A percentile compares a stretch with the other conserved stretches of the same genome.
phyloP scores from a whole-genome alignment of 495 filamentous ascomycete genomes.

The Elasticomyces elasticus region DNA sequence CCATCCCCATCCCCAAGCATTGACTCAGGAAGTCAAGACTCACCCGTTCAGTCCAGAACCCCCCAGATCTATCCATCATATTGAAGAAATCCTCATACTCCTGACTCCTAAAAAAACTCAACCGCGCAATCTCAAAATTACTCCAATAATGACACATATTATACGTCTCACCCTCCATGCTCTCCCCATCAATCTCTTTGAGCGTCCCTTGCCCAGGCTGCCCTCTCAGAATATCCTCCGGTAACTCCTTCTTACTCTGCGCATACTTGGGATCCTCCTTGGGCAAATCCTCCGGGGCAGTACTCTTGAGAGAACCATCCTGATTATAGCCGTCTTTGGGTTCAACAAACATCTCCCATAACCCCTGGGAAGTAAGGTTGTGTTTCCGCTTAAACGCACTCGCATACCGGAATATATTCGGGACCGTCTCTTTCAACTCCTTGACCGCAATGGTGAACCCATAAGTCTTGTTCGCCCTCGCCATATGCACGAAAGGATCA shows the following conservation, averaged over 20 bases:
- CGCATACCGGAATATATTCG: slow-evolving; percentile 98
- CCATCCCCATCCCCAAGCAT: too few relatives aligned
- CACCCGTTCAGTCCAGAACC: slow-evolving; percentile 98
- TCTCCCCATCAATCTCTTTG: slow-evolving; percentile 77
- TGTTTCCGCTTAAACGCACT: slow-evolving; percentile 94
- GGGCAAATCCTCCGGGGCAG: slow-evolving; percentile 33
- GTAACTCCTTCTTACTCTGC: slow-evolving; percentile 52
- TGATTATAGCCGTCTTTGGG: slow-evolving; percentile 35
- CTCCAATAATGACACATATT: slow-evolving; percentile 99
- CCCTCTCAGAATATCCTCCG: slow-evolving; percentile 70
- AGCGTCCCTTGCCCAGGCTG: slow-evolving; percentile 63
- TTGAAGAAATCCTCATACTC: slow-evolving; percentile 97
- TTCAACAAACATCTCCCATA: slow-evolving; percentile 99
- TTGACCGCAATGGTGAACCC: slow-evolving; percentile 99
- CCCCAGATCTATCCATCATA: slow-evolving; percentile 96
- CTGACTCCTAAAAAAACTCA: slow-evolving; percentile 93
- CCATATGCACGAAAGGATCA: slow-evolving; percentile 94
- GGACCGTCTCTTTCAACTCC: slow-evolving; percentile 94
- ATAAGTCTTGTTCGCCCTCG: slow-evolving; percentile 88
- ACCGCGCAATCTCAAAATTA: slow-evolving; percentile 95
- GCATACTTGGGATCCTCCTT: slow-evolving; percentile 52
- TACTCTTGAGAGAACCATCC: slow-evolving; percentile 10
- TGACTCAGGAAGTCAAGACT: too few relatives aligned
- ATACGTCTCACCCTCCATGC: slow-evolving; percentile 95
- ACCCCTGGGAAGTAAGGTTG: slow-evolving; percentile 78